phyloP scores from a whole-genome alignment of 805 yeast species.

The Ogataea haglerorum region DNA sequence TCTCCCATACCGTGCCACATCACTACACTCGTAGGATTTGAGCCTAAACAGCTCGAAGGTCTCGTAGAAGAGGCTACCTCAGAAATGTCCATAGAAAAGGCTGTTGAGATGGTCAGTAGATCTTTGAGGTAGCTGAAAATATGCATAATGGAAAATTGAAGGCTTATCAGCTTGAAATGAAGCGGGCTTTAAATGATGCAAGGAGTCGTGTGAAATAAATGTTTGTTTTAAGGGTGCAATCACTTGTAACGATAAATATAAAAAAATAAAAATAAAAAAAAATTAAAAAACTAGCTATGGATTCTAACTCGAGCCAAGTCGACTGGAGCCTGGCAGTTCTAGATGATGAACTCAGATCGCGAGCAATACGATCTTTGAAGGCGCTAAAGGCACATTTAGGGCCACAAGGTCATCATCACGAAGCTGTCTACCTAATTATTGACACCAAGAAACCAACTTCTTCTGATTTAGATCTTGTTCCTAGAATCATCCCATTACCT shows the following conservation, averaged over 20 bases:
- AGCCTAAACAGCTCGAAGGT: not conserved
- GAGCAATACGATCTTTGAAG: constrained; percentile 25
- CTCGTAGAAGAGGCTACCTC: not conserved
- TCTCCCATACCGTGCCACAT: constrained; percentile 89
- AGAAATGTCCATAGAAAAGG: not conserved
- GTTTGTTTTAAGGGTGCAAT: too few species aligned
- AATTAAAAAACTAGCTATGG: not conserved
- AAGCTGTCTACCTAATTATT: constrained; percentile 41
- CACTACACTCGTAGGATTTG: constrained; percentile 37
- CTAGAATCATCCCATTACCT: constrained; percentile 58
- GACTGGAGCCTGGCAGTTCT: constrained; percentile 11
- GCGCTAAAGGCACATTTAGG: constrained; percentile 33
- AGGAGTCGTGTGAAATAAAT: too few species aligned
- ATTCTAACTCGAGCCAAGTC: not conserved
- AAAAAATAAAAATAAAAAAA: not conserved
- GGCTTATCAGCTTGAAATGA: not conserved
- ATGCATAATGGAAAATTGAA: not conserved
- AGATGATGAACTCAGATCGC: constrained; percentile 12
- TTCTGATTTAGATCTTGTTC: constrained; percentile 45
- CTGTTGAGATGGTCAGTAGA: not conserved
- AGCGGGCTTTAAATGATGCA: not conserved
- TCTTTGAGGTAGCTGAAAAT: not conserved
- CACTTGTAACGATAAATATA: not conserved
- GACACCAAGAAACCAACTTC: constrained; percentile 46
- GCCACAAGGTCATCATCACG: constrained; percentile 24